Conservation (phyloP, 2,329 filamentous ascomycete species). For the Fusarium vanettenii region DNA sequence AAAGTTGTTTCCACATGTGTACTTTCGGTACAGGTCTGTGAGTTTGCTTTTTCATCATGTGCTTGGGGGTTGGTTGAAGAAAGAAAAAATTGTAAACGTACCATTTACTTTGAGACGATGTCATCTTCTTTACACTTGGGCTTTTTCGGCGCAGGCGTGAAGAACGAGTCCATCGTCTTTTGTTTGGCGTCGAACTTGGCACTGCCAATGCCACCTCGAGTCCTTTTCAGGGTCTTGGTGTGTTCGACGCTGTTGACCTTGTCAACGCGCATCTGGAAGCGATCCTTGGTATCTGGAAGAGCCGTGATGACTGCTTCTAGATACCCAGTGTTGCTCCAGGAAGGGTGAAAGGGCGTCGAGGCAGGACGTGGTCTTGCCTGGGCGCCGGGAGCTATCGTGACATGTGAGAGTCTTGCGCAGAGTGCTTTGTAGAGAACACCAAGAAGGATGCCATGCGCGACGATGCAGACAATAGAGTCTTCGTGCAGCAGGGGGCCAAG, state of each 20-base stretch:
- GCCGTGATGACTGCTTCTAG: constrained; percentile 48
- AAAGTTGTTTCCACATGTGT: constrained; percentile 74
- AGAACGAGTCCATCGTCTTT: constrained; percentile 81
- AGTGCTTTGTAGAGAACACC: constrained; percentile 75
- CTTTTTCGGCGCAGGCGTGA: constrained; percentile 60
- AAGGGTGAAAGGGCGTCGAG: constrained; percentile 38
- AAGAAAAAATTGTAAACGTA: constrained; percentile 49
- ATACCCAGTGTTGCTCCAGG: constrained; percentile 67
- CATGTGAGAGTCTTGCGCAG: constrained; percentile 60
- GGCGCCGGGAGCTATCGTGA: constrained; percentile 30
- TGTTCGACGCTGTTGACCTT: constrained; percentile 78
- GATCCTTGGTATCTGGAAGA: background rate
- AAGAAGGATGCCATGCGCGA: constrained; percentile 87
- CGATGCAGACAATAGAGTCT: constrained; percentile 55
- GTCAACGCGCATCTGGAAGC: constrained; percentile 59
- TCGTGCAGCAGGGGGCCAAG: constrained; percentile 63
- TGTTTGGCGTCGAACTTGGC: constrained; percentile 80
- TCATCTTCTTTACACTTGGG: constrained; percentile 41
- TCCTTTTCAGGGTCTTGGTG: constrained; percentile 79
- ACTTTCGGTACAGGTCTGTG: constrained; percentile 88
- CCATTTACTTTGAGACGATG: constrained; percentile 45
- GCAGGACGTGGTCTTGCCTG: constrained; percentile 15
- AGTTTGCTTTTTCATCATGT: constrained; percentile 77
- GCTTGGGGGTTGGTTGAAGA: constrained; percentile 36
- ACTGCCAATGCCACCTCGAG: constrained; percentile 84